Percentiles rank a stretch among this genome's conserved stretches.
phyloP scores from a whole-genome alignment of 345 rosid species.

The Rhizophora mangle region DNA sequence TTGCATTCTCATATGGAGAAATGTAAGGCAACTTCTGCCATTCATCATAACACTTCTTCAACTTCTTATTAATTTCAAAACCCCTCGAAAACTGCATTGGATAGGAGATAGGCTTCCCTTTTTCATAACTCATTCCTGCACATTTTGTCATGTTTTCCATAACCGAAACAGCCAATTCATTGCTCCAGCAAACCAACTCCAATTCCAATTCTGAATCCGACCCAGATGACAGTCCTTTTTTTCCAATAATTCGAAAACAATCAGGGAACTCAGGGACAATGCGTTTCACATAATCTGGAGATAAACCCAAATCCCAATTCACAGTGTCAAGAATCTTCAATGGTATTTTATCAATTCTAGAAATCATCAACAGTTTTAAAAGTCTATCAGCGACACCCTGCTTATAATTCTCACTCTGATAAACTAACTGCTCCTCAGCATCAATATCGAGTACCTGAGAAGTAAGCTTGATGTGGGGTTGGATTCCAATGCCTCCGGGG shows the following conservation, averaged over 20 bases:
- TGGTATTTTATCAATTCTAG: conserved; percentile 56
- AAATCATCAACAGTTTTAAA: conserved; percentile 67
- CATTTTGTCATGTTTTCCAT: conserved; percentile 52
- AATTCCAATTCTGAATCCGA: conserved; percentile 22
- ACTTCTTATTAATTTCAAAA: conserved; percentile 68
- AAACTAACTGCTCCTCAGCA: conserved; percentile 79
- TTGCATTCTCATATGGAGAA: conserved; percentile 72
- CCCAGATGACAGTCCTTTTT: conserved; percentile 1
- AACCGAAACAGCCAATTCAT: conserved; percentile 52
- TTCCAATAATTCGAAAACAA: conserved; percentile 52
- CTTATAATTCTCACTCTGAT: conserved; percentile 61
- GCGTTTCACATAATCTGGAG: conserved; percentile 45
- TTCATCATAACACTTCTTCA: conserved; percentile 65
- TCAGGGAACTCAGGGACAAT: conserved; percentile 82
- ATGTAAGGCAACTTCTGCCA: conserved; percentile 89
- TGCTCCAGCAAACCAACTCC: conserved; percentile 87
- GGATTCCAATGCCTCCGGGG: conserved; percentile 71
- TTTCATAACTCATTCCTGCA: conserved; percentile 29
- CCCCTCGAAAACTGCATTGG: conserved; percentile 58
- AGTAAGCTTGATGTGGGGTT: conserved; percentile 81
- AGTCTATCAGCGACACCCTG: conserved; percentile 66
- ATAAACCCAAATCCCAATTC: conserved; percentile 87
- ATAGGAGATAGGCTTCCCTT: conserved; percentile 51
- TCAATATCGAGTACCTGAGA: conserved; percentile 70
- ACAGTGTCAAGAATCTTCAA: conserved; percentile 49